Percentiles rank a stretch among this genome's conserved stretches.
phyloP scores from a whole-genome alignment of 768 basidiomycete species.

The Rhodosporidiobolus sp. region DNA sequence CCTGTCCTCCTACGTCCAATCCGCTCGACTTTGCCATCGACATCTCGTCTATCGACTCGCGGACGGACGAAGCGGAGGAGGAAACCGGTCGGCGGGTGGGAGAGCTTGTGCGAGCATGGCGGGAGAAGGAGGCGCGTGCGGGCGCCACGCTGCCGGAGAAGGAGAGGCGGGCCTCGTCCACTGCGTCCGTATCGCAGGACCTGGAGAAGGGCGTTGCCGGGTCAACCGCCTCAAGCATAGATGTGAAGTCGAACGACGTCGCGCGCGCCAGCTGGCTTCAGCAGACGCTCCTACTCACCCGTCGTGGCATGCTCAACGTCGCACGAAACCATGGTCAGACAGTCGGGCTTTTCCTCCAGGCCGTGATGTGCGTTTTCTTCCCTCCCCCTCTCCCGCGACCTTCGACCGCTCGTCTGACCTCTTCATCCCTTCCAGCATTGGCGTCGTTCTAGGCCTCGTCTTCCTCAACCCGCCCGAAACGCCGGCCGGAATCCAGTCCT shows the following conservation, averaged over 20 bases:
- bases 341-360: slow-evolving; percentile 7
- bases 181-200: neutral
- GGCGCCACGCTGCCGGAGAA: neutral
- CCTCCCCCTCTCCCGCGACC: slow-evolving; percentile 40
- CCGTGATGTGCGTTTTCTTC: slow-evolving; percentile 46
- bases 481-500: slow-evolving; percentile 50
- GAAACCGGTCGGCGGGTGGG: slow-evolving; percentile 49
- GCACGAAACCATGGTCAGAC: slow-evolving; percentile 42
- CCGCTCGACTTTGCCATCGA: slow-evolving; percentile 55
- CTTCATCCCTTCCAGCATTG: slow-evolving; percentile 32
- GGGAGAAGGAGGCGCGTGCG: slow-evolving; percentile 16
- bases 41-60: slow-evolving; percentile 49
- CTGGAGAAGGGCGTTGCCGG: slow-evolving; percentile 17
- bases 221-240: too few relatives aligned
- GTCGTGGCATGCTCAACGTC: slow-evolving; percentile 46
- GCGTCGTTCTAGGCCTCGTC: slow-evolving; percentile 50
- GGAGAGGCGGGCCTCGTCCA: neutral
- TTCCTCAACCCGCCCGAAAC: slow-evolving; percentile 46
- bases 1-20: slow-evolving; percentile 49
- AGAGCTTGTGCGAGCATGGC: slow-evolving; percentile 50
- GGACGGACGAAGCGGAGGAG: slow-evolving; percentile 50
- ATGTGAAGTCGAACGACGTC: neutral
- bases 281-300: slow-evolving; percentile 45
- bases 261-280: neutral
- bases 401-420: neutral